Percentiles rank a stretch among this genome's conserved stretches.
phyloP scores from a whole-genome alignment of 176 grass and related monocot genomes.

The Paspalum vaginatum region DNA sequence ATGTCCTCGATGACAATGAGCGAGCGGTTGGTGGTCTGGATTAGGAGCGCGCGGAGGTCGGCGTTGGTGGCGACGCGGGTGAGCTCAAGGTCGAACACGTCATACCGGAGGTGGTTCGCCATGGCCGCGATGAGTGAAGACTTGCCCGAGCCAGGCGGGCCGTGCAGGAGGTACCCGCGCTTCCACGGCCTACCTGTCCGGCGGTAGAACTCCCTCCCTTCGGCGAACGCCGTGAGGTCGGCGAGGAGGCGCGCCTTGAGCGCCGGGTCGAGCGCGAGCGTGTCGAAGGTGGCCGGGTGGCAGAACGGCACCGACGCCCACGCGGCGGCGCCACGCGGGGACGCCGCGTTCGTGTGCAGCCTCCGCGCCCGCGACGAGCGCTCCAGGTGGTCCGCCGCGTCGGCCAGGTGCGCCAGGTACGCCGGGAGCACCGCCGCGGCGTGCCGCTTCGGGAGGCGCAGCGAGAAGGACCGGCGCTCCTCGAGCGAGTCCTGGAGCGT shows the following conservation, averaged over 20 bases:
- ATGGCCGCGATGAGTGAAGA: conserved; percentile 95
- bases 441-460: conserved; percentile 82
- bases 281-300: conserved; percentile 90
- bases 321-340: conserved; percentile 43
- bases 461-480: conserved; percentile 85
- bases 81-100: conserved; percentile 95
- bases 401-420: conserved; percentile 74
- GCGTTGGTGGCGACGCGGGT: conserved; percentile 79
- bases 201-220: conserved; percentile 80
- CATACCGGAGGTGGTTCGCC: conserved; percentile 92
- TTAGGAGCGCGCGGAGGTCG: conserved; percentile 79
- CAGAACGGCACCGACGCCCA: conserved; percentile 90
- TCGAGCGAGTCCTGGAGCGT: conserved; percentile 96
- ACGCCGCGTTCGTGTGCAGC: conserved; percentile 71
- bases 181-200: conserved; percentile 82
- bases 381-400: conserved; percentile 71
- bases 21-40: conserved; percentile 89
- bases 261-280: conserved; percentile 78
- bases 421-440: conserved; percentile 67
- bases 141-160: conserved; percentile 79
- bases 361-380: conserved; percentile 74
- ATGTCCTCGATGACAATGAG: conserved; percentile 98
- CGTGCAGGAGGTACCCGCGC: conserved; percentile 89
- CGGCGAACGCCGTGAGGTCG: conserved; percentile 77
- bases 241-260: conserved; percentile 68